phyloP scores from a whole-genome alignment of 2,329 filamentous ascomycete genomes.

The Ceratocystis cubensis region DNA sequence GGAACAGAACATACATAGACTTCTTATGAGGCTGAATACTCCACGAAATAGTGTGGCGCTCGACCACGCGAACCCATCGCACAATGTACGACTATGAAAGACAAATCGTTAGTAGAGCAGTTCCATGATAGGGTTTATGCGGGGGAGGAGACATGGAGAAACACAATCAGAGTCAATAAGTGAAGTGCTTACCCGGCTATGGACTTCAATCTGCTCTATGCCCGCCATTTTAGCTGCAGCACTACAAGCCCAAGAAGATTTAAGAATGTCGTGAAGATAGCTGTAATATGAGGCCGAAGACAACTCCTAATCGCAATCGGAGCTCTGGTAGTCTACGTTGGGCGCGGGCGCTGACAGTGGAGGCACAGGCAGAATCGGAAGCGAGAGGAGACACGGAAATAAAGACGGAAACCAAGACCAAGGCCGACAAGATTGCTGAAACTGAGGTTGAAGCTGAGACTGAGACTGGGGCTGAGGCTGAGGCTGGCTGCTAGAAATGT shows the following conservation, averaged over 20 bases:
- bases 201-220: slow-evolving; percentile 93
- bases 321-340: not conserved
- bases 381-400: not conserved
- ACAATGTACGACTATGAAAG: slow-evolving; percentile 78
- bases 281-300: slow-evolving; percentile 13
- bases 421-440: not conserved
- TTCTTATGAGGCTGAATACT: slow-evolving; percentile 96
- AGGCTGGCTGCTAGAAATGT: not conserved
- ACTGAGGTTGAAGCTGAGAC: not conserved
- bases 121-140: slow-evolving; percentile 14
- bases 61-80: slow-evolving; percentile 86
- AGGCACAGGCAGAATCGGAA: not conserved
- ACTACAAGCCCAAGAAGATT: slow-evolving; percentile 11
- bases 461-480: not conserved
- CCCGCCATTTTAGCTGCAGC: slow-evolving; percentile 54
- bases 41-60: slow-evolving; percentile 90
- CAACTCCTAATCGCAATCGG: slow-evolving; percentile 9
- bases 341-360: not conserved
- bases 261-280: slow-evolving; percentile 8
- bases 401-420: not conserved
- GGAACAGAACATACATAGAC: slow-evolving; percentile 53
- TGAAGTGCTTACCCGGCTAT: slow-evolving; percentile 64
- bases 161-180: no score
- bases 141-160: not conserved
- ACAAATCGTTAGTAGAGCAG: slow-evolving; percentile 4